Conservation (phyloP, 1,284 basidiomycete genomes). For the Psilocybe mexicana region DNA sequence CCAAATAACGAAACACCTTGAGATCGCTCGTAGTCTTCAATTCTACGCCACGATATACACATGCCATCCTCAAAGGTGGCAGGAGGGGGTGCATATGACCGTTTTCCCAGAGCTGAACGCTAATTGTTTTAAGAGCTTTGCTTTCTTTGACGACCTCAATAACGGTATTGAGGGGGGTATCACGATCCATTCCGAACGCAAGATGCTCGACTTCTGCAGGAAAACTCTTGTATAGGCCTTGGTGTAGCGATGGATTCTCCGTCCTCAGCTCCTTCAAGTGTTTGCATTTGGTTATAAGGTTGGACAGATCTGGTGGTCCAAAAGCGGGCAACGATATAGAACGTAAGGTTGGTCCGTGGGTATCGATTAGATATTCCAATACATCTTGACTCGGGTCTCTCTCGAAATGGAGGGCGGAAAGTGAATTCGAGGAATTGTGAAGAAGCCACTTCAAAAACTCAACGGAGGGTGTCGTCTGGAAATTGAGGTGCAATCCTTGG, state of each 20-base stretch:
- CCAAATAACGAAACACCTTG: slow-evolving; percentile 44
- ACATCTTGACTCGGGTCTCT: slow-evolving; percentile 54
- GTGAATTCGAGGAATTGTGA: slow-evolving; percentile 48
- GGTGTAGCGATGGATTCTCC: slow-evolving; percentile 43
- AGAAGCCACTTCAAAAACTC: slow-evolving; percentile 71
- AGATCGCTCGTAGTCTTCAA: slow-evolving; percentile 48
- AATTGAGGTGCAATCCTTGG: slow-evolving; percentile 57
- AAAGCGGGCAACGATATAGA: slow-evolving; percentile 60
- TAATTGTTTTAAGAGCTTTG: slow-evolving; percentile 42
- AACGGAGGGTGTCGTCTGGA: slow-evolving; percentile 55
- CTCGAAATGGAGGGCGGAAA: slow-evolving; percentile 55
- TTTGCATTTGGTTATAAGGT: slow-evolving; percentile 47
- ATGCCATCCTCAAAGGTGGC: slow-evolving; percentile 53
- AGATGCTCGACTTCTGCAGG: slow-evolving; percentile 52
- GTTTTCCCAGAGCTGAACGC: slow-evolving; percentile 48
- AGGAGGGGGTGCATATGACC: slow-evolving; percentile 48
- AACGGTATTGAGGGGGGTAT: slow-evolving; percentile 52
- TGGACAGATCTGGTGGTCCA: slow-evolving; percentile 45
- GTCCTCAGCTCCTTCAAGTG: slow-evolving; percentile 51
- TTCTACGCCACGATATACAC: slow-evolving; percentile 53
- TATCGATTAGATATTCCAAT: slow-evolving; percentile 51
- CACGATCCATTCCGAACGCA: slow-evolving; percentile 56
- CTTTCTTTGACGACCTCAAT: slow-evolving; percentile 49
- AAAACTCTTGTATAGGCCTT: slow-evolving; percentile 49
- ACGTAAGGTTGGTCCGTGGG: slow-evolving; percentile 48